Evolutionary conservation across 2,329 filamentous ascomycete genomes (phyloP).

Genomic region (Colletotrichum orchidophilum): DNA sequence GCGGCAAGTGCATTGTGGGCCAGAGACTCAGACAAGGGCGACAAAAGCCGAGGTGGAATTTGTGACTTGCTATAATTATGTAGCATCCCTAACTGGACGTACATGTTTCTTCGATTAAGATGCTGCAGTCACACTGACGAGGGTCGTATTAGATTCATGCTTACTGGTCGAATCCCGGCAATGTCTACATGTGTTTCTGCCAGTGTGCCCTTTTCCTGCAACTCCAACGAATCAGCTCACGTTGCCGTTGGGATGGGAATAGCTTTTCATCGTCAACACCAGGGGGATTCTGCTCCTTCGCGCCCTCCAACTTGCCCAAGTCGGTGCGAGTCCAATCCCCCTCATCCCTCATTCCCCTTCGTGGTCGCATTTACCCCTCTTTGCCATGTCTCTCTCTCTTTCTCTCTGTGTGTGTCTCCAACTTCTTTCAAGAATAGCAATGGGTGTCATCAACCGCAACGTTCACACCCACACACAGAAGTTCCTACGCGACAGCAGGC

Average conservation of each 20-base stretch:
- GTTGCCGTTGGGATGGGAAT: background rate
- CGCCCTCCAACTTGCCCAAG: background rate
- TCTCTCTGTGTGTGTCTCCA: background rate
- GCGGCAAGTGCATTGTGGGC: constrained; percentile 20
- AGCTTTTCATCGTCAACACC: background rate
- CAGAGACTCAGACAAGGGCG: background rate
- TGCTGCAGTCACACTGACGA: constrained; percentile 5
- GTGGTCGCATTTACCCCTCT: constrained; percentile 18
- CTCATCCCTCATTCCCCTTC: background rate
- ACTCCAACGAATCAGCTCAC: background rate
- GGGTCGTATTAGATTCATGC: background rate
- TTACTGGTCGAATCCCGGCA: background rate
- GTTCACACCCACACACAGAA: background rate
- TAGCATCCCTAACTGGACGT: background rate
- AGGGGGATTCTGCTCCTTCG: background rate
- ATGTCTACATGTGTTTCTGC: background rate
- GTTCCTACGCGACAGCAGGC: background rate
- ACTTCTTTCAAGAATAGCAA: constrained; percentile 24
- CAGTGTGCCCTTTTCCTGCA: background rate
- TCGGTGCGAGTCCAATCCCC: background rate
- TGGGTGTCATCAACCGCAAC: constrained; percentile 2
- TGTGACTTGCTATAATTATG: background rate
- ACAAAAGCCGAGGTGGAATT: constrained; percentile 2
- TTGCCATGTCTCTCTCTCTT: background rate
- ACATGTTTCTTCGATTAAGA: background rate